A percentile compares a stretch with the other conserved stretches of the same genome.
These are phyloP conservation scores for Suillus americanus DNA, from an alignment of 768 basidiomycete genomes.

Conservation along the genomic window DNA sequence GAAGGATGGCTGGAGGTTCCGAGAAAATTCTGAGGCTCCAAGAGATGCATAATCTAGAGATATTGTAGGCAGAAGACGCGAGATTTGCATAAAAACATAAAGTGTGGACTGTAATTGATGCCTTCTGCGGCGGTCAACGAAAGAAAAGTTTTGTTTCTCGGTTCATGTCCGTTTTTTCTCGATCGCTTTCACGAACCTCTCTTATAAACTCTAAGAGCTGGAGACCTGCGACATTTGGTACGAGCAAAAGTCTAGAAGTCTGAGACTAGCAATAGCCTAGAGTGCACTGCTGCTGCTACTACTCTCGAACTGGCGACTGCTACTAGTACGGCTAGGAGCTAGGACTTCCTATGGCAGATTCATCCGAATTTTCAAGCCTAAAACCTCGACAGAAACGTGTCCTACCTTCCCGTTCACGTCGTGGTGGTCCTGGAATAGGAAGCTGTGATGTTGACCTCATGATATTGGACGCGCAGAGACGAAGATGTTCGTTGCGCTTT, in stretches of 20 bases:
- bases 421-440: slow-evolving; percentile 81
- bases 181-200: neutral
- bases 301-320: neutral
- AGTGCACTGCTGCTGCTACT: neutral
- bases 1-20: slow-evolving; percentile 50
- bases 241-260: neutral
- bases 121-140: neutral
- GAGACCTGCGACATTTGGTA: neutral
- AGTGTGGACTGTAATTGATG: neutral
- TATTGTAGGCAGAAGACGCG: neutral
- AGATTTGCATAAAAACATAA: neutral
- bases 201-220: neutral
- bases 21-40: slow-evolving; percentile 1
- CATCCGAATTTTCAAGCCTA: slow-evolving; percentile 31
- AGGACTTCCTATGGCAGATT: slow-evolving; percentile 31
- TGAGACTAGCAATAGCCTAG: neutral
- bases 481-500: slow-evolving; percentile 57
- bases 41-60: neutral
- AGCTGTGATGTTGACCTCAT: slow-evolving; percentile 77
- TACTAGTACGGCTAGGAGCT: neutral
- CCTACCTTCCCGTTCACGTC: slow-evolving; percentile 75
- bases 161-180: neutral
- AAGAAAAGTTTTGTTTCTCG: neutral
- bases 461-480: slow-evolving; percentile 80
- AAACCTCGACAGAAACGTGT: slow-evolving; percentile 71